A percentile compares a stretch with the other conserved stretches of the same genome.
phyloP scores from a whole-genome alignment of 495 filamentous ascomycete species.

The Podospora australis region DNA sequence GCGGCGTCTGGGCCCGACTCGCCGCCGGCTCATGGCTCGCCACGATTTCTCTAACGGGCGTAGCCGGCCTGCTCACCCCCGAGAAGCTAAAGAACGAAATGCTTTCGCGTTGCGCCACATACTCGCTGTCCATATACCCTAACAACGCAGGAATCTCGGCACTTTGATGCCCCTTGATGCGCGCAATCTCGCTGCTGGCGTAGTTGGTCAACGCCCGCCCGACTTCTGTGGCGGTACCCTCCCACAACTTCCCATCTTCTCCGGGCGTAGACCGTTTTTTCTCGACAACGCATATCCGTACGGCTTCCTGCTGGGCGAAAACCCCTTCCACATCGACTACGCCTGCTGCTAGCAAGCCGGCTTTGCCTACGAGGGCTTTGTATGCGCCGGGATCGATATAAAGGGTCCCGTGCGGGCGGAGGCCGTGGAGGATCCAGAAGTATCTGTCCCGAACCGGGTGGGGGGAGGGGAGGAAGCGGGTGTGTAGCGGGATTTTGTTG shows the following conservation, averaged over 20 bases:
- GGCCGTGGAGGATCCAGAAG: conserved; percentile 94
- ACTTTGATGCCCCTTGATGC: conserved; percentile 81
- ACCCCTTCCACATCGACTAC: conserved; percentile 81
- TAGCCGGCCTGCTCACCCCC: conserved; percentile 34
- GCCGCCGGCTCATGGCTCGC: background rate
- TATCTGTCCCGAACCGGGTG: conserved; percentile 84
- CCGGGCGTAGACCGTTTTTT: conserved; percentile 15
- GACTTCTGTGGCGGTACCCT: conserved; percentile 62
- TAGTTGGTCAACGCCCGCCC: conserved; percentile 94
- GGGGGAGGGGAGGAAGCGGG: conserved; percentile 82
- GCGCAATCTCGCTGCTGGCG: conserved; percentile 68
- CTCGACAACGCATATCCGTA: conserved; percentile 73
- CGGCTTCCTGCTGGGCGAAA: conserved; percentile 89
- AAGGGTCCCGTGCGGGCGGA: conserved; percentile 84
- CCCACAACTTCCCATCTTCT: conserved; percentile 34
- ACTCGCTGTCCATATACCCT: conserved; percentile 91
- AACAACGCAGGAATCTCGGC: conserved; percentile 68
- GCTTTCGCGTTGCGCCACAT: conserved; percentile 85
- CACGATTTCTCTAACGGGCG: conserved; percentile 36
- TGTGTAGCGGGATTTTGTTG: conserved; percentile 66
- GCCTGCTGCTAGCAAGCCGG: conserved; percentile 84
- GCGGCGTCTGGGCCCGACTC: background rate
- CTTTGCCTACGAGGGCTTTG: conserved; percentile 68
- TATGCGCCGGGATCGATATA: conserved; percentile 89
- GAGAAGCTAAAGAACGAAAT: conserved; percentile 59